Percentiles rank a stretch among this genome's conserved stretches.
Conservation (phyloP, 768 basidiomycete species). For the Russula ochroleuca region DNA sequence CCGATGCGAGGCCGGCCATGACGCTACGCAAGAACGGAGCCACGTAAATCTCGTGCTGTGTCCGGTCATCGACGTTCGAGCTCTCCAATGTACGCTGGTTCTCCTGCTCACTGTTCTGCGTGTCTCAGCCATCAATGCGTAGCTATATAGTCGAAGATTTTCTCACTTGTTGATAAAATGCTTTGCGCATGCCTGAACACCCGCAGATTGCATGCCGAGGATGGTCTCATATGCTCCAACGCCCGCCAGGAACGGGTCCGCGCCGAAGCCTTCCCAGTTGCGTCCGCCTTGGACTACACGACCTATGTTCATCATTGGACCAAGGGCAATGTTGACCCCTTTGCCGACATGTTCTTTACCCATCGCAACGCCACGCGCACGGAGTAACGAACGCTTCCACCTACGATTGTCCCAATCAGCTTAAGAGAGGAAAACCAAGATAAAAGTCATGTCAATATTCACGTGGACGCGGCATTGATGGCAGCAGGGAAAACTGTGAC, state of each 20-base stretch:
- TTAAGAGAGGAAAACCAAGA: neutral
- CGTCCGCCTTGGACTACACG: constrained; percentile 73
- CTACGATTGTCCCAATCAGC: constrained; percentile 35
- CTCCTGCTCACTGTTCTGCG: constrained; percentile 57
- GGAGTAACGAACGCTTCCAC: constrained; percentile 75
- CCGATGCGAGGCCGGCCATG: constrained; percentile 65
- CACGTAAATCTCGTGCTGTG: constrained; percentile 69
- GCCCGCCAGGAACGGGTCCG: constrained; percentile 79
- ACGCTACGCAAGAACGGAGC: constrained; percentile 67
- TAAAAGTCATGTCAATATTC: constrained; percentile 30
- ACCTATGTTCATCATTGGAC: constrained; percentile 86
- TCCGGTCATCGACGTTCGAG: constrained; percentile 76
- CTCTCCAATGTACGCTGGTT: constrained; percentile 49
- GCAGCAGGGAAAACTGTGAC: constrained; percentile 81
- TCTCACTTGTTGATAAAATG: constrained; percentile 73
- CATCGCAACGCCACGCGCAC: constrained; percentile 70
- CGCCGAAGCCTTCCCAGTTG: constrained; percentile 96
- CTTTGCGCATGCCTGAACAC: constrained; percentile 85
- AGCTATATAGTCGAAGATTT: neutral
- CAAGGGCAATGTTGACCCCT: constrained; percentile 75
- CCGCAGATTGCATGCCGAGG: constrained; percentile 69
- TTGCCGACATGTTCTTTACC: constrained; percentile 82
- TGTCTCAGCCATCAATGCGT: neutral
- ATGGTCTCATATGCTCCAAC: constrained; percentile 78
- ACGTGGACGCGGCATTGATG: constrained; percentile 79